A percentile compares a stretch with the other conserved stretches of the same genome.
Conservation (phyloP, 2,329 filamentous ascomycete species). For the Apiospora koreana region DNA sequence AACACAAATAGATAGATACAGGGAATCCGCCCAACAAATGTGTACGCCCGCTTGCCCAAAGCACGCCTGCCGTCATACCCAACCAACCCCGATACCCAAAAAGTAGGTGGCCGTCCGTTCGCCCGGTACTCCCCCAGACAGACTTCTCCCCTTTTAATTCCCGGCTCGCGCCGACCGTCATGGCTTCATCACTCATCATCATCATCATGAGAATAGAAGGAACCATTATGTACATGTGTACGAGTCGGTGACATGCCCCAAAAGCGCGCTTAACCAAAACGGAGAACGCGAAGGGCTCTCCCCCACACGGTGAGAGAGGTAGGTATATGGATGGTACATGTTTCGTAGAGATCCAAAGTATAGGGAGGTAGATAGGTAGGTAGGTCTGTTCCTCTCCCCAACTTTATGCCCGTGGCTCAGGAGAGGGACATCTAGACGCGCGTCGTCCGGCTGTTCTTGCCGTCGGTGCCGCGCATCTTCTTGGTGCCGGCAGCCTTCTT, state of each 20-base stretch:
- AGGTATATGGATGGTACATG: too few relatives aligned
- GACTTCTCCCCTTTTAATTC: background rate
- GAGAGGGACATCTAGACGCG: background rate
- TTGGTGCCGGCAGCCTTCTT: constrained; percentile 31
- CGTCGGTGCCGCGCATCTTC: constrained; percentile 30
- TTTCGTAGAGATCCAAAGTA: too few relatives aligned
- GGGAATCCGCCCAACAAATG: background rate
- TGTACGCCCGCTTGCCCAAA: background rate
- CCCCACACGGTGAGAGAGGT: background rate
- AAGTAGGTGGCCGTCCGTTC: background rate
- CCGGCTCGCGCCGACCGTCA: background rate
- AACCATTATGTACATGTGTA: background rate
- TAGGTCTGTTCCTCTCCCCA: background rate
- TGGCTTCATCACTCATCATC: constrained; percentile 7
- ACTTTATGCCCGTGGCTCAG: too few relatives aligned
- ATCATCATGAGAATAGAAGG: background rate
- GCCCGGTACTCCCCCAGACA: background rate
- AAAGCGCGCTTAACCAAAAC: background rate
- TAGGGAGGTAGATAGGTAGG: background rate
- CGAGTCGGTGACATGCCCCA: background rate
- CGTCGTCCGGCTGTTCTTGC: constrained; percentile 22
- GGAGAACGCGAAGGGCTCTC: background rate
- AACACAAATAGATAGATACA: background rate
- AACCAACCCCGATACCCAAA: too few relatives aligned
- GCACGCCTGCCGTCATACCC: background rate